Evolutionary conservation across 2,329 filamentous ascomycete genomes (phyloP).

Genomic region (Sclerotinia trifoliorum): DNA sequence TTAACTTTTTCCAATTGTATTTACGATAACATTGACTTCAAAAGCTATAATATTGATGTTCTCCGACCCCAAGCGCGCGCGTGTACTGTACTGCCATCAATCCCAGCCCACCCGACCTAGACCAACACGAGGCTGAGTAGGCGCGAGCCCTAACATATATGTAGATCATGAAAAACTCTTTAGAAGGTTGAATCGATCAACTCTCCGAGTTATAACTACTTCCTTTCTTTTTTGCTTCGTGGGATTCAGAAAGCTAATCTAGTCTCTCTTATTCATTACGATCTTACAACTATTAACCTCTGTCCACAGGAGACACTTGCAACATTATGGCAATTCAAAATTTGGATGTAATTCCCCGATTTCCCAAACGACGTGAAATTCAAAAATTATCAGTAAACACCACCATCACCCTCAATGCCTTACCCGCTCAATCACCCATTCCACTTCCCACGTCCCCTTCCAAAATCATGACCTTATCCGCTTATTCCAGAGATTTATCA

Average conservation of each 20-base stretch:
- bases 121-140: slow-evolving; percentile 10
- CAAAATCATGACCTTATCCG: not conserved
- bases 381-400: not conserved
- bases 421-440: not conserved
- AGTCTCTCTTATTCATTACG: no score
- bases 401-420: not conserved
- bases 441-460: not conserved
- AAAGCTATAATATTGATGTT: not conserved
- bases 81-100: not conserved
- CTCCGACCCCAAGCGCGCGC: not conserved
- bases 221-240: not conserved
- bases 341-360: not conserved
- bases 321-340: not conserved
- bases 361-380: not conserved
- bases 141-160: not conserved
- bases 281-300: no score
- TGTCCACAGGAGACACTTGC: no score
- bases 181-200: not conserved
- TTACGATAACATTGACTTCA: not conserved
- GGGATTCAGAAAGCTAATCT: not conserved
- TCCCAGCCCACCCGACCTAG: not conserved
- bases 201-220: not conserved
- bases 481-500: not conserved
- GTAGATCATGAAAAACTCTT: not conserved
- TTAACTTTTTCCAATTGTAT: not conserved